Evolutionary conservation across 257 asterid genomes (phyloP).

Genomic region (Solanum corneliomulleri): DNA sequence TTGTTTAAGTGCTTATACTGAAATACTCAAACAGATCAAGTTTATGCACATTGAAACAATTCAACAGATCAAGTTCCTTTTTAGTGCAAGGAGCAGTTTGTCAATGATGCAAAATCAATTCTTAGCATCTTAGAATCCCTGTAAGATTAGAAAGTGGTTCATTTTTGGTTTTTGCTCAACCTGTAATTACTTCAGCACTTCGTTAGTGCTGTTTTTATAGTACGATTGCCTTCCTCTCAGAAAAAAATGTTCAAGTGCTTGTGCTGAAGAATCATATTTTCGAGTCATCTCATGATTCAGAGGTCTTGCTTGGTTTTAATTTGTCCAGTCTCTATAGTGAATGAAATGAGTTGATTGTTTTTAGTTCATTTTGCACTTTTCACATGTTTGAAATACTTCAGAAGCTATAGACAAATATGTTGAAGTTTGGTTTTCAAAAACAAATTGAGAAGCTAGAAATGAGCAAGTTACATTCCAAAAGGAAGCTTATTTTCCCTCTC

Average conservation of each 20-base stretch:
- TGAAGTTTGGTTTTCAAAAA: background rate
- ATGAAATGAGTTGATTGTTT: background rate
- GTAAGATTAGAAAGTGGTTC: background rate
- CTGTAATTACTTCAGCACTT: background rate
- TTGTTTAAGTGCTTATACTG: background rate
- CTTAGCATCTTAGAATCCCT: background rate
- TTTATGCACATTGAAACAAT: background rate
- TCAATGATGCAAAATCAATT: background rate
- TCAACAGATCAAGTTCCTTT: background rate
- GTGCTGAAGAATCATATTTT: background rate
- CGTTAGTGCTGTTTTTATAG: background rate
- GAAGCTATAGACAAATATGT: background rate
- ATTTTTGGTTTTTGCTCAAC: background rate
- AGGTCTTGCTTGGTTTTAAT: background rate
- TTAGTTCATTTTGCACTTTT: background rate
- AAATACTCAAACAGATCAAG: background rate
- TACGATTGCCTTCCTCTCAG: background rate
- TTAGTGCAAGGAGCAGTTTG: background rate
- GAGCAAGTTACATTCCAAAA: background rate
- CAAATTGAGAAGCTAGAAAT: background rate
- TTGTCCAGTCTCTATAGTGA: background rate
- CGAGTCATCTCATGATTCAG: background rate
- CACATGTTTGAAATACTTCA: background rate
- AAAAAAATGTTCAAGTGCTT: background rate
- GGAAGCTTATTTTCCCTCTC: background rate